phyloP scores from a whole-genome alignment of 768 basidiomycete species.

The Boletus insuetus region DNA sequence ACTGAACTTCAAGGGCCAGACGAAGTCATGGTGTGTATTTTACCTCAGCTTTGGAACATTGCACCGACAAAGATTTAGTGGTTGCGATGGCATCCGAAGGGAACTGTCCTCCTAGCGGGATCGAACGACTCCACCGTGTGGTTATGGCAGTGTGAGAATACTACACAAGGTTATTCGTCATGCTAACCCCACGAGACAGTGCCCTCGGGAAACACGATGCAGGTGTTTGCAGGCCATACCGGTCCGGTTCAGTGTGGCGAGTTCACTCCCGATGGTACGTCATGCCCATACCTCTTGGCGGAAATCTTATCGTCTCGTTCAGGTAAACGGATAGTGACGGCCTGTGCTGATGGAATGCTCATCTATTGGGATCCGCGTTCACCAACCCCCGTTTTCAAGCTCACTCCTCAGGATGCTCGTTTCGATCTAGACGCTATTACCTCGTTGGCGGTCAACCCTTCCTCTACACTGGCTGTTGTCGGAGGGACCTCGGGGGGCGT shows the following conservation, averaged over 20 bases:
- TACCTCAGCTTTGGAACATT: background rate
- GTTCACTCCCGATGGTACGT: constrained; percentile 85
- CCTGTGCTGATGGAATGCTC: constrained; percentile 75
- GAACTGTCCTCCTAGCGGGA: constrained; percentile 82
- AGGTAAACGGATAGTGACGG: constrained; percentile 90
- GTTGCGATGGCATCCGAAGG: constrained; percentile 95
- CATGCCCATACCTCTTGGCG: too few relatives aligned
- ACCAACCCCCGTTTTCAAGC: constrained; percentile 76
- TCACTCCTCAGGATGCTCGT: constrained; percentile 64
- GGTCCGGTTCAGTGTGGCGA: constrained; percentile 81
- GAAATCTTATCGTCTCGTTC: constrained; percentile 3
- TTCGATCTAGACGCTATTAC: constrained; percentile 86
- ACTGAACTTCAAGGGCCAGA: constrained; percentile 92
- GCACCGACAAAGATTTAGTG: constrained; percentile 51
- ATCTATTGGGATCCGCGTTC: constrained; percentile 92
- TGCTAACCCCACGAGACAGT: constrained; percentile 47
- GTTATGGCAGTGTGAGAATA: constrained; percentile 90
- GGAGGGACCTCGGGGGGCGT: constrained; percentile 86
- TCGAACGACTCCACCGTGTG: constrained; percentile 92
- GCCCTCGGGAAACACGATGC: constrained; percentile 92
- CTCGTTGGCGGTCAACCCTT: constrained; percentile 77
- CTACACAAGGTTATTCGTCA: background rate
- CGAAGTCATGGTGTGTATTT: constrained; percentile 80
- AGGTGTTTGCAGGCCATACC: constrained; percentile 91
- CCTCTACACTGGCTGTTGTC: constrained; percentile 87